phyloP scores from a whole-genome alignment of 2,329 filamentous ascomycete species.

The Trichoderma sp. region DNA sequence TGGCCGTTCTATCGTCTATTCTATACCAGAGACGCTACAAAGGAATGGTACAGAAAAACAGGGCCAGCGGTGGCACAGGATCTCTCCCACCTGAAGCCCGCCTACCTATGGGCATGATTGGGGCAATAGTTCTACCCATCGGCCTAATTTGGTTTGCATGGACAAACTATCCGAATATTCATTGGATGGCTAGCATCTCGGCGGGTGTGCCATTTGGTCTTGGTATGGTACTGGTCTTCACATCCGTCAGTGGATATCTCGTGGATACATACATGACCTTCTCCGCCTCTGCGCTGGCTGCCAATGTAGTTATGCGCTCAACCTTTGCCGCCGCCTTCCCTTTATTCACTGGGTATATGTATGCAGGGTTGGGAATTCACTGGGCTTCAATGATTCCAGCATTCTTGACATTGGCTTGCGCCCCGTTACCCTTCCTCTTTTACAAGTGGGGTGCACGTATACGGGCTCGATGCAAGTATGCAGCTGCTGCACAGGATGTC shows the following conservation, averaged over 20 bases:
- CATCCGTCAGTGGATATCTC: constrained; percentile 58
- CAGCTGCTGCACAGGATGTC: not conserved
- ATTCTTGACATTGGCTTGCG: constrained; percentile 58
- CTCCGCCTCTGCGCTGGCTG: constrained; percentile 67
- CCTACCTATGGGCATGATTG: constrained; percentile 54
- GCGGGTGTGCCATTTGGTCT: constrained; percentile 45
- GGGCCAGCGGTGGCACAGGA: not conserved
- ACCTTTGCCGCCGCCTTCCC: constrained; percentile 67
- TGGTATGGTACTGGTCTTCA: constrained; percentile 56
- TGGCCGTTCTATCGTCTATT: not conserved
- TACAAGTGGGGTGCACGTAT: not conserved
- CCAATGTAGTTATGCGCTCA: constrained; percentile 64
- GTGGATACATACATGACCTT: constrained; percentile 67
- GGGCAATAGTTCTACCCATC: constrained; percentile 51
- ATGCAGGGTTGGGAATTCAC: constrained; percentile 58
- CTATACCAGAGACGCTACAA: not conserved
- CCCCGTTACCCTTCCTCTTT: not conserved
- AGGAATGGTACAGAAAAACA: not conserved
- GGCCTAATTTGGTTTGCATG: constrained; percentile 60
- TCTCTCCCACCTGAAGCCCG: constrained; percentile 45
- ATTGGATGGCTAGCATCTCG: constrained; percentile 48
- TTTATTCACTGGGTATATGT: constrained; percentile 59
- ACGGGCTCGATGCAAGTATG: not conserved
- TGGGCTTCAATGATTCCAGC: constrained; percentile 69
- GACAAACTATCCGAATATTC: constrained; percentile 51